Evolutionary conservation across 345 rosid genomes (phyloP).

Genomic region (Leavenworthia alabamica): DNA sequence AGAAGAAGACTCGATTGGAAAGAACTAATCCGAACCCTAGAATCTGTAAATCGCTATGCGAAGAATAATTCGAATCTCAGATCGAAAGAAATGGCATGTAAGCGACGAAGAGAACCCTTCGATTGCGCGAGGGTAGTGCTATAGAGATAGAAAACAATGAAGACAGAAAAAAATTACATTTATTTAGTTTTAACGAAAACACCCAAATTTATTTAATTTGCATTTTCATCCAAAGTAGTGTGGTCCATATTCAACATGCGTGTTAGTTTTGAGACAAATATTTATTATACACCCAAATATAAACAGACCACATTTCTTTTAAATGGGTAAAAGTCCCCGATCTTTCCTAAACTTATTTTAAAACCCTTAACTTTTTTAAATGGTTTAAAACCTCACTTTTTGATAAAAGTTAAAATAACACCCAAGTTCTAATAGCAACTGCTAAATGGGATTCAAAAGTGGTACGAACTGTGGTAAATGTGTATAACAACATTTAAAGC

Average conservation of each 20-base stretch:
- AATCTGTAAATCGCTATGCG: not conserved
- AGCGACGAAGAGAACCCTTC: constrained; percentile 27
- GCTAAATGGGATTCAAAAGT: no score
- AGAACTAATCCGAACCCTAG: constrained; percentile 6
- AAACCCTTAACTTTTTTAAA: no score
- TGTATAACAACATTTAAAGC: no score
- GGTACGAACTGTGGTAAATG: no score
- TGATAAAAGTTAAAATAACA: no score
- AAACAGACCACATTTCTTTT: not conserved
- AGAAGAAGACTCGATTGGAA: constrained; percentile 8
- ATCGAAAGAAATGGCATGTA: constrained; percentile 24
- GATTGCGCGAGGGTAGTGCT: constrained; percentile 29
- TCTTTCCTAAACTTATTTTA: no score
- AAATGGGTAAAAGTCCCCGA: no score
- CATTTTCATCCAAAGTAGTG: constrained; percentile 12
- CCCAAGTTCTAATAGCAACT: no score
- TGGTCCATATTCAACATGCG: constrained; percentile 20
- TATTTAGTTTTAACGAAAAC: not conserved
- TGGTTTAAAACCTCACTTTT: no score
- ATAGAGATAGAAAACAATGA: constrained; percentile 28
- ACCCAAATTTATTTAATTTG: not conserved
- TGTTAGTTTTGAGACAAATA: not conserved
- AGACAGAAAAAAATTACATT: not conserved
- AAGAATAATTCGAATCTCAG: constrained; percentile 18
- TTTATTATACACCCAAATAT: not conserved